Evolutionary conservation across 495 filamentous ascomycete species (phyloP), one percentile per base, ranked within the genome.

Genomic region (Aspergillus biplanus): DNA sequence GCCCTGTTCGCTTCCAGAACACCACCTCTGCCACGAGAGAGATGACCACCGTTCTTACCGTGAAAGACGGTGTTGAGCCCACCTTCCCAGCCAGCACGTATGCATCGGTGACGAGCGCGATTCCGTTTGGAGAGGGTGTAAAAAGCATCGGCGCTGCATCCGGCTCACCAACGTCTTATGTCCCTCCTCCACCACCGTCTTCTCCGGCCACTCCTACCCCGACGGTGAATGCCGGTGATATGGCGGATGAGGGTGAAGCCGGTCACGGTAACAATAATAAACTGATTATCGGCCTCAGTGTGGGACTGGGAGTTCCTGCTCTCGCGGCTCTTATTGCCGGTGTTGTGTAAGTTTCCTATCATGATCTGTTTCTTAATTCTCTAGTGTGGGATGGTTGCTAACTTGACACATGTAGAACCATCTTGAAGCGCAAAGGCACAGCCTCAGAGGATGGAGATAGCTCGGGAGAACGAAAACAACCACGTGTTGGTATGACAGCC

Each of bases 211-310:
- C 55, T 5, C n/a, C 12, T 7, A 46, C 55, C 12, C 13, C 52
- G 13, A 15, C 1, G 7, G 32, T 4, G 8, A 13, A 31, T 18
- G 15, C 4, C 32, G 55, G 8, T 7, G 35, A 44, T 15, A 27
- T 6, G 7, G 16, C 9, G 21, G 54, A 32, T 32, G 55, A 46
- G 11, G 13, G 46, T 21, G 21, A 27, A 27, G 21, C 21, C 21
- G 21, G 21, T 27, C 33, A 32, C 35, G 18, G 35, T 7, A 44
- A 44, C 32, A 31, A 57, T 57, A 27, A 46, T 31, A 57, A 46
- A 13, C 39, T 57, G 15, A 57, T 57, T 13, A 57, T 57, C 27
- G 55, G 55, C 8, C 35, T 57, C 1, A 57, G 55, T 46, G 55
- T 57, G 3, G 55, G 55, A 31, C 39, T 57, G 9, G 55, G 55